A percentile compares a stretch with the other conserved stretches of the same genome.
phyloP scores from a whole-genome alignment of 305 asterid species.

The Fraxinus ornus region DNA sequence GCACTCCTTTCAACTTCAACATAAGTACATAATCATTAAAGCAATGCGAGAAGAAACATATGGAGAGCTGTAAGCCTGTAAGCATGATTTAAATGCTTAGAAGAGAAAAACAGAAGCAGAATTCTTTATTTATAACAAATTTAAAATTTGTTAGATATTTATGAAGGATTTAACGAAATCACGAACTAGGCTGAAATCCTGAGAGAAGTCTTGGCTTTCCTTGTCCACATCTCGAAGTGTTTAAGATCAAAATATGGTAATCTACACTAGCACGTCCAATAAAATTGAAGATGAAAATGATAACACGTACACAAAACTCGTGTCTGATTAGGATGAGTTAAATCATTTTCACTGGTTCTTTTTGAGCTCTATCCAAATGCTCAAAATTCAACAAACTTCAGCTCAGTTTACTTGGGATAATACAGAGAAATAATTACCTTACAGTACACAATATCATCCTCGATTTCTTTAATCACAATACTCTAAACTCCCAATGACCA shows the following conservation, averaged over 20 bases:
- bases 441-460: not conserved
- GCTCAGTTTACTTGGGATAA: not conserved
- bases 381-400: constrained; percentile 2
- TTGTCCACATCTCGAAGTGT: not conserved
- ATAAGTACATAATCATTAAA: not conserved
- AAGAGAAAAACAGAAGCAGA: not conserved
- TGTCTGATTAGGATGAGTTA: not conserved
- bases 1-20: not conserved
- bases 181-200: not conserved
- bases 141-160: not conserved
- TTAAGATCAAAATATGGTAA: not conserved
- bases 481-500: not conserved
- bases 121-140: not conserved
- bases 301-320: not conserved
- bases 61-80: not conserved
- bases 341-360: not conserved
- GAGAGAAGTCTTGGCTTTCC: not conserved
- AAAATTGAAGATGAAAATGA: not conserved
- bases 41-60: not conserved
- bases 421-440: constrained; percentile 7
- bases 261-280: not conserved
- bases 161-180: not conserved
- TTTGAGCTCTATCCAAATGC: not conserved
- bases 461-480: not conserved
- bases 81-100: not conserved